A percentile compares a stretch with the other conserved stretches of the same genome.
Evolutionary conservation across 331 rosid genomes (phyloP).

Genomic region (Pyrus hybrid): DNA sequence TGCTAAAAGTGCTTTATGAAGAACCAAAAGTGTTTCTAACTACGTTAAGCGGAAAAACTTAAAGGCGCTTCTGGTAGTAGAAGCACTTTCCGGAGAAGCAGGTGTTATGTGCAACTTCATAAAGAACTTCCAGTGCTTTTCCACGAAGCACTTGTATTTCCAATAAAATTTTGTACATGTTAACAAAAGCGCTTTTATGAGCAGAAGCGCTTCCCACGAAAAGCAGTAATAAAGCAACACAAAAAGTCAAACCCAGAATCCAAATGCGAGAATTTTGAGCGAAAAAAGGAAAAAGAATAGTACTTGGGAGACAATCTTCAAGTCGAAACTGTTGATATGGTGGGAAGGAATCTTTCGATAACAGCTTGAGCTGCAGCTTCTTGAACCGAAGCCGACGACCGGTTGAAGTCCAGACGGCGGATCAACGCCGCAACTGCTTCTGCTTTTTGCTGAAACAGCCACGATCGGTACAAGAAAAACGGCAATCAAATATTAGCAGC

Average conservation of each 20-base stretch:
- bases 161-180: too few species aligned
- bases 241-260: constrained; percentile 5
- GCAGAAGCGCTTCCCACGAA: too few species aligned
- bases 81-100: too few species aligned
- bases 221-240: neutral
- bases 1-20: too few species aligned
- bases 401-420: constrained; percentile 55
- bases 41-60: too few species aligned
- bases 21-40: too few species aligned
- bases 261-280: neutral
- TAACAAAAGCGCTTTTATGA: too few species aligned
- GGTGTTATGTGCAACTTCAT: too few species aligned
- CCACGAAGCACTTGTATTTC: too few species aligned
- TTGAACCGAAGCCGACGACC: constrained; percentile 56
- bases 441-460: constrained; percentile 28
- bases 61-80: too few species aligned
- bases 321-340: constrained; percentile 55
- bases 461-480: constrained; percentile 18
- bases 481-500: constrained; percentile 33
- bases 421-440: constrained; percentile 51
- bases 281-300: neutral
- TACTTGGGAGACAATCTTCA: constrained; percentile 67
- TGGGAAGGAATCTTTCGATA: constrained; percentile 60
- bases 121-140: too few species aligned
- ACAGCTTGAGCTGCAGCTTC: constrained; percentile 62